A percentile compares a stretch with the other conserved stretches of the same genome.
These are phyloP conservation scores for Boechera divaricarpa DNA, from an alignment of 345 rosid species.

Conservation along the genomic window DNA sequence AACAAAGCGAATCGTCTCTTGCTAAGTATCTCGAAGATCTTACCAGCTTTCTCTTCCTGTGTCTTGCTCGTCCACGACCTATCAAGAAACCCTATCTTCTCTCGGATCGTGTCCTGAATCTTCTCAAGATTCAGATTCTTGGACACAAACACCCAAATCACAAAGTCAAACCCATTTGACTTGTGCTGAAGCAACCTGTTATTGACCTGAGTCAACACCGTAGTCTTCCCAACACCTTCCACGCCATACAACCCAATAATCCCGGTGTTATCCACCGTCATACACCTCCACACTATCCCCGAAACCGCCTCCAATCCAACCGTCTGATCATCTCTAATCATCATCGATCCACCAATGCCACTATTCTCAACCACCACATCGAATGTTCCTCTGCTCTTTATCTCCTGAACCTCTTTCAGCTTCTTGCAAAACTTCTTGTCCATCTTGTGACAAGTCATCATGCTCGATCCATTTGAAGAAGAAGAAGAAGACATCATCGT, in stretches of 20 bases:
- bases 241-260: constrained; percentile 49
- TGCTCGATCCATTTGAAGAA: constrained; percentile 30
- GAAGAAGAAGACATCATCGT: constrained; percentile 40
- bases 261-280: constrained; percentile 43
- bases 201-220: constrained; percentile 50
- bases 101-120: constrained; percentile 47
- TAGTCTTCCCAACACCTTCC: constrained; percentile 53
- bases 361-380: constrained; percentile 43
- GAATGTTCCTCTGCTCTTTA: constrained; percentile 43
- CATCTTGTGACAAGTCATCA: constrained; percentile 33
- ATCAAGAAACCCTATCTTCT: constrained; percentile 46
- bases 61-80: constrained; percentile 44
- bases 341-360: constrained; percentile 35
- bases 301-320: constrained; percentile 46
- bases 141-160: constrained; percentile 50
- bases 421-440: constrained; percentile 41
- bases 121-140: constrained; percentile 43
- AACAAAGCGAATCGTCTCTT: constrained; percentile 47
- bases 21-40: constrained; percentile 42
- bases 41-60: constrained; percentile 37
- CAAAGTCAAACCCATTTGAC: constrained; percentile 44
- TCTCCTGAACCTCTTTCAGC: constrained; percentile 37
- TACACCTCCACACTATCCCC: constrained; percentile 44
- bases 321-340: constrained; percentile 41
- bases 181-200: constrained; percentile 41